Percentiles rank a stretch among this genome's conserved stretches.
phyloP scores from a whole-genome alignment of 805 yeast species.

The Metschnikowia lachancei region DNA sequence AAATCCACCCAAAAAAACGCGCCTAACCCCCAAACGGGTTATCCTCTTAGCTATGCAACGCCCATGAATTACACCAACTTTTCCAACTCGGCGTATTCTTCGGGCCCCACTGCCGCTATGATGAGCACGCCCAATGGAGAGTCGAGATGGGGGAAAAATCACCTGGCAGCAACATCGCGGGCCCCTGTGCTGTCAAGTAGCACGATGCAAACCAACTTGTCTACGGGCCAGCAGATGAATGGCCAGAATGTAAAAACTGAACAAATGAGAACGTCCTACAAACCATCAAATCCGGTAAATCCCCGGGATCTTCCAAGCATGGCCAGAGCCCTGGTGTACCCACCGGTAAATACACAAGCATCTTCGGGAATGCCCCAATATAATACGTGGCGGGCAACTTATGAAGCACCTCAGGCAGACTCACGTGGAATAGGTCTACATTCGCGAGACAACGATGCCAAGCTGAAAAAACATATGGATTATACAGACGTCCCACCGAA shows the following conservation, averaged over 20 bases:
- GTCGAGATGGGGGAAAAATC: background rate
- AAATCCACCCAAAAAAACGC: background rate
- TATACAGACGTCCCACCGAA: background rate
- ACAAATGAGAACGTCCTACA: background rate
- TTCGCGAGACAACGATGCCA: constrained; percentile 4
- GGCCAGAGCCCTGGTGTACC: background rate
- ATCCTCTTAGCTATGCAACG: background rate
- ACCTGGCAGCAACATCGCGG: background rate
- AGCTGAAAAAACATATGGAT: background rate
- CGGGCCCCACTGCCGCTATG: background rate
- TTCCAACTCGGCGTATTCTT: background rate
- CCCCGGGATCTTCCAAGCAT: background rate
- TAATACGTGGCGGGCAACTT: constrained; percentile 3
- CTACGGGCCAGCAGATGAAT: background rate
- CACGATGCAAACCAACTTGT: background rate
- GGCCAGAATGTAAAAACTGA: too few relatives aligned
- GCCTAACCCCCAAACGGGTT: background rate
- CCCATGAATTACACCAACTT: background rate
- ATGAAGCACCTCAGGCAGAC: background rate
- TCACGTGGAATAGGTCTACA: constrained; percentile 2
- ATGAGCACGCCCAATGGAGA: background rate
- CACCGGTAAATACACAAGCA: background rate
- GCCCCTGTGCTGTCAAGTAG: background rate
- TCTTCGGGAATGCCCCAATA: background rate
- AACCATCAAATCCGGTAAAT: background rate